A percentile compares a stretch with the other conserved stretches of the same genome.
phyloP scores from a whole-genome alignment of 306 rosid species.

The Prunus fruticosa region DNA sequence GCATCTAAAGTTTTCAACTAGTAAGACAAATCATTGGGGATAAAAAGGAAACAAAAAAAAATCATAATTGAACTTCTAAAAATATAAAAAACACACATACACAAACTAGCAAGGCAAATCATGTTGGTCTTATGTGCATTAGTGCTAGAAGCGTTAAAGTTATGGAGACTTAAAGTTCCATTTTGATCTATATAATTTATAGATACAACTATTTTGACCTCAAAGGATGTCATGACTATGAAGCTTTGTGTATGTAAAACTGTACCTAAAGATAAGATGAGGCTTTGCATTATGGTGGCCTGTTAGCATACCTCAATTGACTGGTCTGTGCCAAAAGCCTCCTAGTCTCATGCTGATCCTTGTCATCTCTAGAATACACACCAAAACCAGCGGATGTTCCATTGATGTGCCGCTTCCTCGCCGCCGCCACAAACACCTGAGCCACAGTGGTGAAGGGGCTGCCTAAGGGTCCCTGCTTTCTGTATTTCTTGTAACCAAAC shows the following conservation, averaged over 20 bases:
- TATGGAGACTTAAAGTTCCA: background rate
- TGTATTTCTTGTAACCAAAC: conserved; percentile 53
- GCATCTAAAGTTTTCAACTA: conserved; percentile 30
- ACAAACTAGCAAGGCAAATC: background rate
- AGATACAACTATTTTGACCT: too few species aligned
- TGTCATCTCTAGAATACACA: background rate
- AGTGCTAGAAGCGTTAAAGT: background rate
- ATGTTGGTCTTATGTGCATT: background rate
- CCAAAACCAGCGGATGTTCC: background rate
- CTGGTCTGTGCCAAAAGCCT: conserved; percentile 27
- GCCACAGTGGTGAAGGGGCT: conserved; percentile 64
- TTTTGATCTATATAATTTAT: background rate
- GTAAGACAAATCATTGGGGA: background rate
- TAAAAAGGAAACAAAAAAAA: background rate
- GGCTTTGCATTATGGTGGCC: background rate
- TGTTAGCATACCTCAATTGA: conserved; percentile 41
- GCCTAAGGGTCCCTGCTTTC: conserved; percentile 45
- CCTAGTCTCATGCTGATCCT: background rate
- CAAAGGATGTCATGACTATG: background rate
- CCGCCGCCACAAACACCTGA: conserved; percentile 53
- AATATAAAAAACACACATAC: background rate
- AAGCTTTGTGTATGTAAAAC: background rate
- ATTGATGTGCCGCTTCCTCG: conserved; percentile 15
- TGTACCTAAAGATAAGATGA: background rate
- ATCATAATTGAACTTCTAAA: background rate